phyloP scores from a whole-genome alignment of 345 rosid species.

The Eucalyptus leucophloia region DNA sequence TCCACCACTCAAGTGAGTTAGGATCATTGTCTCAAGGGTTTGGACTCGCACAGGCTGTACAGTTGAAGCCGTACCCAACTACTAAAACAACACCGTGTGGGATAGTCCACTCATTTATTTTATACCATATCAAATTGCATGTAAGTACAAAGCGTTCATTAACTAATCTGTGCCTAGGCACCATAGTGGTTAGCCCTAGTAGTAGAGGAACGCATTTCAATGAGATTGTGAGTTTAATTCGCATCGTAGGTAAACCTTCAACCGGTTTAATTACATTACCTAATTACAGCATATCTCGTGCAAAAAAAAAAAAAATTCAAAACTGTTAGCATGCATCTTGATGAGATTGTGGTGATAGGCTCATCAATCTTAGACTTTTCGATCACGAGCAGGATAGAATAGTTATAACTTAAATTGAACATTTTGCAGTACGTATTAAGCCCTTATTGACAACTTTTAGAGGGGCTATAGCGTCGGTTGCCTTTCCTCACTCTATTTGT shows the following conservation, averaged over 20 bases:
- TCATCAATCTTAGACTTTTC: not conserved
- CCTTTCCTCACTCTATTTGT: not conserved
- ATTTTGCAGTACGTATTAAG: rapidly evolving
- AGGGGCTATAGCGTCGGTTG: not conserved
- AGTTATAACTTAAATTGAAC: no score
- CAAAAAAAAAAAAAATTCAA: no score
- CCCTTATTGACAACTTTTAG: not conserved
- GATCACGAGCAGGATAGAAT: no score
- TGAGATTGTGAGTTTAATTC: not conserved
- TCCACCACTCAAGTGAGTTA: not conserved
- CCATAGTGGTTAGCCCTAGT: not conserved
- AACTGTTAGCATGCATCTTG: not conserved
- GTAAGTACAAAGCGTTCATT: not conserved
- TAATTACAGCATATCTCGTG: not conserved
- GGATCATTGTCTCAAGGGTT: not conserved
- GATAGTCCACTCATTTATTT: not conserved
- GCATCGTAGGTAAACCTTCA: no score
- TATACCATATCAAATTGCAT: not conserved
- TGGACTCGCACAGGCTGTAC: not conserved
- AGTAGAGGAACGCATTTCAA: not conserved
- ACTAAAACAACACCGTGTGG: not conserved
- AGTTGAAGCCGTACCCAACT: not conserved
- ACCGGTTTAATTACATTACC: not conserved
- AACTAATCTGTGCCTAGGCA: not conserved
- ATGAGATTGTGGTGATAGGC: not conserved